Evolutionary conservation across 1,139 yeast species (phyloP).

Genomic region (Lodderomyces oxycetoniae): DNA sequence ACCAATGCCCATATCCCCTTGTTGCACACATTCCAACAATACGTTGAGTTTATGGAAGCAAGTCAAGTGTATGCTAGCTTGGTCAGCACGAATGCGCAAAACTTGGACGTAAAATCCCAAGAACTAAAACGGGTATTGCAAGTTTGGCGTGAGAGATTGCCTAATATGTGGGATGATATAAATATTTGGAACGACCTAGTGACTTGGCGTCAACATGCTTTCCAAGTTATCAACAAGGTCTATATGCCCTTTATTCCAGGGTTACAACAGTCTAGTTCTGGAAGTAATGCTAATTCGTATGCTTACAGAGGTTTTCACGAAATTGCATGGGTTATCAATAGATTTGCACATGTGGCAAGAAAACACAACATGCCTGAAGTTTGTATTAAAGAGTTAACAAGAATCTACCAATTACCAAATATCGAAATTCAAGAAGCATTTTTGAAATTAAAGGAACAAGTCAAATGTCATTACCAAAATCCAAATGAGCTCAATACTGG

Average conservation of each 20-base stretch:
- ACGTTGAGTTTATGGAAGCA: constrained; percentile 97
- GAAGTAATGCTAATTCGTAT: constrained; percentile 76
- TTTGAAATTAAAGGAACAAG: constrained; percentile 91
- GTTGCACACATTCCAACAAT: constrained; percentile 93
- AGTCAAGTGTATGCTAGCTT: constrained; percentile 88
- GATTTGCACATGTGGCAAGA: constrained; percentile 98
- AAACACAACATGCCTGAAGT: constrained; percentile 97
- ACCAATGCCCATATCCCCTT: constrained; percentile 87
- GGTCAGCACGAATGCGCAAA: constrained; percentile 86
- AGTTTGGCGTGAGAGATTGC: constrained; percentile 97
- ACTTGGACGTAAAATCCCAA: constrained; percentile 86
- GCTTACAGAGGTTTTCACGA: constrained; percentile 98
- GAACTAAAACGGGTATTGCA: constrained; percentile 91
- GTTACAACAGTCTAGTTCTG: constrained; percentile 68
- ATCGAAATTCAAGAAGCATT: constrained; percentile 98
- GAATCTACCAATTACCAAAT: constrained; percentile 92
- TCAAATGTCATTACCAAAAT: constrained; percentile 93
- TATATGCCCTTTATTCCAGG: constrained; percentile 91
- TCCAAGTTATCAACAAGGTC: constrained; percentile 92
- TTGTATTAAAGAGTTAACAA: constrained; percentile 85
- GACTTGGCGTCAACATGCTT: constrained; percentile 98
- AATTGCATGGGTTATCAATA: constrained; percentile 96
- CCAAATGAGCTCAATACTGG: constrained; percentile 86
- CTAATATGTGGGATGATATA: constrained; percentile 96
- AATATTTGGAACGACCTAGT: constrained; percentile 96